Conservation (phyloP, 768 basidiomycete genomes). For the Mycena galopus region DNA sequence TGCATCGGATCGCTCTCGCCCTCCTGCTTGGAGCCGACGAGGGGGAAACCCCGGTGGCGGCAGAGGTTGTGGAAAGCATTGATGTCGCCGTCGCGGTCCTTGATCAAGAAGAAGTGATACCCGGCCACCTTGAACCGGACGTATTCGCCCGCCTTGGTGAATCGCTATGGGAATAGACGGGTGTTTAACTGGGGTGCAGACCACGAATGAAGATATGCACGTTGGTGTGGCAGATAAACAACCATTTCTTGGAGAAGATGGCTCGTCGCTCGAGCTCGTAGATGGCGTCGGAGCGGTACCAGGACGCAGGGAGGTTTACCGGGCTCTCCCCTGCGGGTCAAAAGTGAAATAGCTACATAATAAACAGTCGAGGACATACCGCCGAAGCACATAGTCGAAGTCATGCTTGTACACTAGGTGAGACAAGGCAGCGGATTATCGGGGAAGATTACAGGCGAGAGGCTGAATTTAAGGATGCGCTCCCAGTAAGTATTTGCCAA, state of each 20-base stretch:
- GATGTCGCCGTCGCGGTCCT: neutral
- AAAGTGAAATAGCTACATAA: neutral
- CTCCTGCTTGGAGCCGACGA: neutral
- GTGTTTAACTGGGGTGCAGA: neutral
- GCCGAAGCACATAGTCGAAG: neutral
- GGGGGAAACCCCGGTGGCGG: neutral
- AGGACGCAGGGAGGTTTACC: neutral
- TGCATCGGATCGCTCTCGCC: neutral
- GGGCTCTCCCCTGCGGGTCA: neutral
- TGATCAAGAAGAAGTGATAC: neutral
- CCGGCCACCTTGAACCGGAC: neutral
- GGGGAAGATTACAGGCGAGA: neutral
- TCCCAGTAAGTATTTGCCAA: neutral
- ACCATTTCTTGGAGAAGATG: neutral
- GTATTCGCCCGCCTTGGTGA: neutral
- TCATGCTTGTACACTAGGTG: neutral
- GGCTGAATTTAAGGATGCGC: neutral
- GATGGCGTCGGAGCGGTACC: neutral
- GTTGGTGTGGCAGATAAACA: neutral
- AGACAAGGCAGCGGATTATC: neutral
- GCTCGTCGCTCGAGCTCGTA: neutral
- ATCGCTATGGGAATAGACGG: neutral
- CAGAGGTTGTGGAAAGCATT: neutral
- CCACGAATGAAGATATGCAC: neutral
- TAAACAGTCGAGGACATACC: neutral